Evolutionary conservation across 2,329 filamentous ascomycete species (phyloP), one percentile per base, ranked within the genome.

Genomic region (Leptographium procerum): DNA sequence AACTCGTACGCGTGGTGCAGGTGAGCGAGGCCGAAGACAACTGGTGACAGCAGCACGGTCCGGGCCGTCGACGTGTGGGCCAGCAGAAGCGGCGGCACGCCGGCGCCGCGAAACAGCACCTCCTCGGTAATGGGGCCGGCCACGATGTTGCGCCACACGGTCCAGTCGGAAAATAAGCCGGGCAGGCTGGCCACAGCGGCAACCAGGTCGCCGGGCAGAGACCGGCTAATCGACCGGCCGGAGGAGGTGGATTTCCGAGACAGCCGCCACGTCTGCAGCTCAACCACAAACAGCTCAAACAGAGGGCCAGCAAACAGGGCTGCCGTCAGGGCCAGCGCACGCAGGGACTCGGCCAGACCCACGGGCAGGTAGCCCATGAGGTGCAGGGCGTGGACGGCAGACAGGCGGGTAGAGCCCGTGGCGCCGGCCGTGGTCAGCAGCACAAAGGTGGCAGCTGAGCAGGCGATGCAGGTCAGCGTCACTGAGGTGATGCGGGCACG

Each of bases 1-100:
- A 95, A 96, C 73, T 97, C 94, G 75, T 96, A 95, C 70, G 95
- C 90, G 73, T 99, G 94, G 72, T 99, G 92, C 53, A 95, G 73
- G 73, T 99, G 94, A 9, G 94, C 91, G 51, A 96, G 84, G 56
- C 92, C 92, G 69, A 97, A 97, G 70, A 96, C 86, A 13, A 96
- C 75, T 8, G 92, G 92, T 1, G 89, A 89, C 13, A 89, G 74
- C 72, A 95, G 90, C 67, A 95, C 82, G 63, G 89, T 90, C 47
- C 75, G 75, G 3, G 67, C 63, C 31, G 77, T 66, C 50, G 79
- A 77, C 55, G 83, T 75, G 51, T 79, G 80, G 24, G 90, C 85
- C 55, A 91, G 76, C 33, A 96, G 75, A 67, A 96, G 86, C 13
- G 96, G 78, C 2, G 92, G 88, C 45, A 96, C 80, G 56, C 91